Evolutionary conservation across 2,329 filamentous ascomycete species (phyloP).

Genomic region (Monascus ruber): DNA sequence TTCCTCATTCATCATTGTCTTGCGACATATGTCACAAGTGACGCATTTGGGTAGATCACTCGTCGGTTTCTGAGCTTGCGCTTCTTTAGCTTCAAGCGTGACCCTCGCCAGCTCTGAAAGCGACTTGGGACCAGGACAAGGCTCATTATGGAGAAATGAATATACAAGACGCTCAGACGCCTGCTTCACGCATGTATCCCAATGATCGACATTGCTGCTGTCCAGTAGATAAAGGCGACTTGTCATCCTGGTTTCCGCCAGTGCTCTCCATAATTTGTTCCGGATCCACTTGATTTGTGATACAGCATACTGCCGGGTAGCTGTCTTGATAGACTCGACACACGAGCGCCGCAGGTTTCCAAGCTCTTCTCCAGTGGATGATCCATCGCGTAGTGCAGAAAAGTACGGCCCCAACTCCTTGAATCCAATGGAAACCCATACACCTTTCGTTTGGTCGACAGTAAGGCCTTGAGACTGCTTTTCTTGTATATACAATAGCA

Average conservation of each 20-base stretch:
- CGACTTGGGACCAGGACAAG: constrained; percentile 44
- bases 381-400: constrained; percentile 27
- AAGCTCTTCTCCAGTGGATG: constrained; percentile 29
- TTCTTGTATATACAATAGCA: constrained; percentile 38
- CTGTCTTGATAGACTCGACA: constrained; percentile 65
- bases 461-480: constrained; percentile 37
- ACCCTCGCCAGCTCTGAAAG: constrained; percentile 47
- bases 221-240: constrained; percentile 67
- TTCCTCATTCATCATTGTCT: constrained; percentile 42
- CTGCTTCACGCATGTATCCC: constrained; percentile 51
- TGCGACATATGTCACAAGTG: constrained; percentile 58
- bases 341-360: constrained; percentile 46
- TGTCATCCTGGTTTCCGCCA: constrained; percentile 44
- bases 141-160: constrained; percentile 49
- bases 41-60: constrained; percentile 41
- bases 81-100: constrained; percentile 47
- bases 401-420: constrained; percentile 78
- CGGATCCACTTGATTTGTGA: constrained; percentile 80
- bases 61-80: constrained; percentile 34
- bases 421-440: constrained; percentile 95
- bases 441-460: constrained; percentile 67
- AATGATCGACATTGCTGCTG: constrained; percentile 56
- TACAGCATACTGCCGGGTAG: constrained; percentile 78
- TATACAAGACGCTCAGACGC: constrained; percentile 53
- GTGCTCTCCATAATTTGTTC: constrained; percentile 62